A percentile compares a stretch with the other conserved stretches of the same genome.
phyloP scores from a whole-genome alignment of 352 stramenopile species.

The Phytophthora tubulina region DNA sequence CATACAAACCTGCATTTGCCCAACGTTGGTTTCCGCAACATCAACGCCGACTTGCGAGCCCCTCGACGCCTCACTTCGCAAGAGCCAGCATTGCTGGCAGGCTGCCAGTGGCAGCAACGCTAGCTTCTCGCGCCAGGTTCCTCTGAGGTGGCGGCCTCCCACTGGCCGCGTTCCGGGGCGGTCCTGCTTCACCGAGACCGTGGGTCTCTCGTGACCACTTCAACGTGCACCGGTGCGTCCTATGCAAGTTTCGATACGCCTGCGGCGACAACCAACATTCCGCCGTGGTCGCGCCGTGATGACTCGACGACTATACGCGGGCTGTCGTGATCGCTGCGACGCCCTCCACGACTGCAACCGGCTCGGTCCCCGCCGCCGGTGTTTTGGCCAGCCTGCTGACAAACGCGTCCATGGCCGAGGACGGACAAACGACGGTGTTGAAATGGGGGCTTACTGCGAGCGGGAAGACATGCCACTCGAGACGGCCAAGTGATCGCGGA shows the following conservation, averaged over 20 bases:
- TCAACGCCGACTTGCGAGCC: no score
- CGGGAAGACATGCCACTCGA: slow-evolving; percentile 2
- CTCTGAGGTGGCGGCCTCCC: slow-evolving; percentile 1
- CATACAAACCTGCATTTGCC: no score
- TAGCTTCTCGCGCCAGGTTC: slow-evolving; percentile 11
- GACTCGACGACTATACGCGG: slow-evolving; percentile 12
- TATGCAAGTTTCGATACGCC: neutral
- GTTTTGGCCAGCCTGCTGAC: slow-evolving; percentile 1
- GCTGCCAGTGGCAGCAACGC: neutral
- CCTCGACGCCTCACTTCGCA: no score
- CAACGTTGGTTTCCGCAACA: no score
- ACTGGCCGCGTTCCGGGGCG: neutral
- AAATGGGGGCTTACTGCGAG: neutral
- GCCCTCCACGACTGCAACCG: neutral
- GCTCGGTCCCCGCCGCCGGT: no score
- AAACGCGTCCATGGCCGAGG: slow-evolving; percentile 1
- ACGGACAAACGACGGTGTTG: neutral
- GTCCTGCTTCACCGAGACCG: slow-evolving; percentile 21
- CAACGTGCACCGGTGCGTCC: slow-evolving; percentile 22
- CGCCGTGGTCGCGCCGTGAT: slow-evolving; percentile 15
- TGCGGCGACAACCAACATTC: slow-evolving; percentile 5
- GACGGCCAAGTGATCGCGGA: neutral
- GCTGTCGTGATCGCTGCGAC: slow-evolving; percentile 26
- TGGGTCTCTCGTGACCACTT: slow-evolving; percentile 14
- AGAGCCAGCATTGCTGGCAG: no score